Evolutionary conservation across 306 rosid species (phyloP).

Genomic region (Cucumis melo): DNA sequence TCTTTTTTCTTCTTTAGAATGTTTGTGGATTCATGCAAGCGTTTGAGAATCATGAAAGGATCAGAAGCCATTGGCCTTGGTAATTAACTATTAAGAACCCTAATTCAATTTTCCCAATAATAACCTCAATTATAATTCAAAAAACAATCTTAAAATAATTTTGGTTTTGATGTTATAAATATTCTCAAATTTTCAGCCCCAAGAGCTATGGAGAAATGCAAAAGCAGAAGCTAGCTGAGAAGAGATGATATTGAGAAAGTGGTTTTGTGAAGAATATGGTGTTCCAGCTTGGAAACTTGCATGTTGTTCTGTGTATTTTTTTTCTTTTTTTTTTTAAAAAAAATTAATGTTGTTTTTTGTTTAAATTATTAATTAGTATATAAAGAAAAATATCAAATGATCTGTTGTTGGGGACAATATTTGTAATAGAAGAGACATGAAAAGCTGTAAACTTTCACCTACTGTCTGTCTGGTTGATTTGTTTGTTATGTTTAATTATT

Average conservation of each 20-base stretch:
- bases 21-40: constrained; percentile 70
- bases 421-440: constrained; percentile 8
- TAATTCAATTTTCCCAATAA: neutral
- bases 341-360: neutral
- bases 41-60: constrained; percentile 65
- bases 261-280: neutral
- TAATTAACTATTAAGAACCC: constrained; percentile 4
- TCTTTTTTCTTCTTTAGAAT: constrained; percentile 17
- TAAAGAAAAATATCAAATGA: neutral
- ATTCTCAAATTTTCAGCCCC: constrained; percentile 29
- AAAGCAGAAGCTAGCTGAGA: constrained; percentile 49
- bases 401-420: constrained; percentile 8
- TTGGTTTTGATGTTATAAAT: neutral
- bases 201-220: constrained; percentile 80
- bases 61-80: constrained; percentile 72
- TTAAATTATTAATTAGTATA: constrained; percentile 8
- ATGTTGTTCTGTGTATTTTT: neutral
- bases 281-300: constrained; percentile 6
- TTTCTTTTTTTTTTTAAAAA: neutral
- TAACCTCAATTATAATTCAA: neutral
- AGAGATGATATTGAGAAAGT: neutral
- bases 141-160: neutral
- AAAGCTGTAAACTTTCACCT: constrained; percentile 12
- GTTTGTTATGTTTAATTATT: neutral
- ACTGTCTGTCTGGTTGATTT: constrained; percentile 5